These are phyloP conservation scores for Fraxinus ornus DNA, from an alignment of 305 asterid species.

Conservation along the genomic window DNA sequence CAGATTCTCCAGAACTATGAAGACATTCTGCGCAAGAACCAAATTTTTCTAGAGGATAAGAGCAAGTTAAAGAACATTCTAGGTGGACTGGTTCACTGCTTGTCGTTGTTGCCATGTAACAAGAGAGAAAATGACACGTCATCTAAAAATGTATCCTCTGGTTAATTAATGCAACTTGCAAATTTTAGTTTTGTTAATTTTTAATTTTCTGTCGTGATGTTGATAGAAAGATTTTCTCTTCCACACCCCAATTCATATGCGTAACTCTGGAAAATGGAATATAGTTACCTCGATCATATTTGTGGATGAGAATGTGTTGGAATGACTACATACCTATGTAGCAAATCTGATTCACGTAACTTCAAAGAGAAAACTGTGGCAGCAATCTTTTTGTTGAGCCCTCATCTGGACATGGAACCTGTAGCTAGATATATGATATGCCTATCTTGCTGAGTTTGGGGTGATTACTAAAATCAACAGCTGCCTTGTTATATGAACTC, in stretches of 20 bases:
- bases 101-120: conserved; percentile 64
- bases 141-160: conserved; percentile 49
- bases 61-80: conserved; percentile 69
- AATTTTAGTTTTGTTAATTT: not conserved
- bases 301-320: not conserved
- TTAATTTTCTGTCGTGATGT: conserved; percentile 3
- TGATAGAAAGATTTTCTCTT: not conserved
- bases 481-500: conserved; percentile 4
- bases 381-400: not conserved
- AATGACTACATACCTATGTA: not conserved
- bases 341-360: not conserved
- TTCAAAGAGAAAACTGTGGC: not conserved
- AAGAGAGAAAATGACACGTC: conserved; percentile 45
- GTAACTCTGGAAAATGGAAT: conserved; percentile 1
- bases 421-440: not conserved
- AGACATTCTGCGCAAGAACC: conserved; percentile 68
- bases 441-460: conserved; percentile 3
- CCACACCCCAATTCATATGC: not conserved
- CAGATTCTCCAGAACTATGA: conserved; percentile 79
- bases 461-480: not conserved
- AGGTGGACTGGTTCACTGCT: conserved; percentile 75
- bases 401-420: not conserved
- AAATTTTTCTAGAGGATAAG: conserved; percentile 68
- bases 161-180: not conserved
- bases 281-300: not conserved